Evolutionary conservation across 345 rosid genomes (phyloP).

Genomic region (Linum trigynum): DNA sequence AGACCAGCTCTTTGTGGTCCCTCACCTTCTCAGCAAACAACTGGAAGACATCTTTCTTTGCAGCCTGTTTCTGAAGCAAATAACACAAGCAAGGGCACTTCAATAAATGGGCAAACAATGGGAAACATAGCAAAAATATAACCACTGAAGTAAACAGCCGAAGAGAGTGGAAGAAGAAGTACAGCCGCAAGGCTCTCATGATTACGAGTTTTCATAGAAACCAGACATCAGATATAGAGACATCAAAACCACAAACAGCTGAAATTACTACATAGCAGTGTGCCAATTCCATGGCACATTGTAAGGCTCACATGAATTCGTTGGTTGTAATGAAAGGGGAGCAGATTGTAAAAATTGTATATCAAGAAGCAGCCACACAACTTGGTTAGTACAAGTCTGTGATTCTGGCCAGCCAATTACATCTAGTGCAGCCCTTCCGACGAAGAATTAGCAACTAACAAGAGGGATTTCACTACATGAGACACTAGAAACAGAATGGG

Average conservation of each 20-base stretch:
- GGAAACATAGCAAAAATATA: not conserved
- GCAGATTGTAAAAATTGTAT: no score
- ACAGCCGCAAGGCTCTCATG: no score
- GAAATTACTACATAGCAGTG: no score
- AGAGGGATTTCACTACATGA: not conserved
- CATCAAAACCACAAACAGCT: no score
- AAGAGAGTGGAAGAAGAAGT: no score
- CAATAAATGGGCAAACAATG: conserved; percentile 7
- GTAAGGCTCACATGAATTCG: not conserved
- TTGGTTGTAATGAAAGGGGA: no score
- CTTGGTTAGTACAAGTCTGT: not conserved
- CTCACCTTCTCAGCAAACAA: conserved; percentile 98
- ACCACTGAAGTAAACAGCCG: no score
- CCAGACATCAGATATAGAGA: no score
- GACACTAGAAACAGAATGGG: not conserved
- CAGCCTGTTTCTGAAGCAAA: conserved; percentile 55
- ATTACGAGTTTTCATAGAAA: no score
- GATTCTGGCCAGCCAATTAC: not conserved
- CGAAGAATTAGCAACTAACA: not conserved
- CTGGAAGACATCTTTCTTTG: conserved; percentile 84
- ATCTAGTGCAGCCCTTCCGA: not conserved
- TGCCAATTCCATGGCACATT: no score
- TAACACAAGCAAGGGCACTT: conserved; percentile 2
- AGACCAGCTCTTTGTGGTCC: conserved; percentile 82
- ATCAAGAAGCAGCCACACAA: no score